Evolutionary conservation across 176 grass and related monocot species (phyloP).

Genomic region (Oropetium thomaeum): DNA sequence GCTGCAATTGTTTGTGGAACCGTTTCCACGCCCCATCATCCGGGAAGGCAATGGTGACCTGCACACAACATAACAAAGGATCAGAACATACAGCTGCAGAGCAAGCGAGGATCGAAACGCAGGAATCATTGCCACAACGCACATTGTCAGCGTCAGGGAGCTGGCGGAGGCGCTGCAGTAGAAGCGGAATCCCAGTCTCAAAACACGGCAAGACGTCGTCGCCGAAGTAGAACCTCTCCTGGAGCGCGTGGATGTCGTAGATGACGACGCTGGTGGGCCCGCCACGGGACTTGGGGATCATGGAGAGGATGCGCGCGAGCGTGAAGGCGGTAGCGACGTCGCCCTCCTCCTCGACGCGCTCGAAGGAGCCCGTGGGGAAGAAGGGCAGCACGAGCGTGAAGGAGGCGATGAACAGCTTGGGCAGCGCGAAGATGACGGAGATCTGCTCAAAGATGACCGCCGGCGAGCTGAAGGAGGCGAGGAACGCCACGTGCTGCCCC

Average conservation of each 20-base stretch:
- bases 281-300: slow-evolving; percentile 84
- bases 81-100: neutral
- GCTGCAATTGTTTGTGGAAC: slow-evolving; percentile 75
- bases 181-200: slow-evolving; percentile 76
- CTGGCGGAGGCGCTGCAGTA: slow-evolving; percentile 69
- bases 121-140: neutral
- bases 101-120: neutral
- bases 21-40: slow-evolving; percentile 99
- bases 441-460: slow-evolving; percentile 90
- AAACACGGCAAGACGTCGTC: slow-evolving; percentile 82
- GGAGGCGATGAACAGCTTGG: slow-evolving; percentile 86
- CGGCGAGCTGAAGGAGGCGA: slow-evolving; percentile 93
- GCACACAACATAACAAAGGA: neutral
- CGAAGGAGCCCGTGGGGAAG: slow-evolving; percentile 94
- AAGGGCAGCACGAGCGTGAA: slow-evolving; percentile 94
- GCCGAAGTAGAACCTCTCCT: slow-evolving; percentile 79
- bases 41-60: slow-evolving; percentile 94
- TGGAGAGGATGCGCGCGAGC: slow-evolving; percentile 81
- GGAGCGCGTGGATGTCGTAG: slow-evolving; percentile 94
- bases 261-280: slow-evolving; percentile 90
- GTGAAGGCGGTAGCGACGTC: slow-evolving; percentile 97
- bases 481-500: slow-evolving; percentile 91
- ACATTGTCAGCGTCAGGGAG: slow-evolving; percentile 74
- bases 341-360: slow-evolving; percentile 95
- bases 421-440: slow-evolving; percentile 83